phyloP scores from a whole-genome alignment of 164 flowering plant species.

The Santalum album region DNA sequence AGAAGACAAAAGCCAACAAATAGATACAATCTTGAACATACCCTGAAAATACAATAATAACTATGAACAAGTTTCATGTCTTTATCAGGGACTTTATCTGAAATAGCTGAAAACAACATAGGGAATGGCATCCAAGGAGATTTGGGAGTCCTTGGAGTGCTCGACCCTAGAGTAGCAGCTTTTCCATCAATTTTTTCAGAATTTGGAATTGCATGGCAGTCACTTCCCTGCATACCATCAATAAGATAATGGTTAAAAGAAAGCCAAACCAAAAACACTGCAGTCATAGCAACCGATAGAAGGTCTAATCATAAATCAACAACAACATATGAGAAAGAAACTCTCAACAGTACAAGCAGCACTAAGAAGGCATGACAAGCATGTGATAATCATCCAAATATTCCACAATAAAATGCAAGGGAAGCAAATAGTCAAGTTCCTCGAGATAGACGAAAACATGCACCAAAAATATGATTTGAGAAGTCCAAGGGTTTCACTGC shows the following conservation, averaged over 20 bases:
- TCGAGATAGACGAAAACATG: too few species aligned
- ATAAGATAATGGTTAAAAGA: background rate
- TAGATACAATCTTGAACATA: conserved; percentile 12
- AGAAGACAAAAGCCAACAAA: background rate
- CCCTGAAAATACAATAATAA: conserved; percentile 52
- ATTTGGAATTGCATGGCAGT: conserved; percentile 8
- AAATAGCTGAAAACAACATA: conserved; percentile 63
- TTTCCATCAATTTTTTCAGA: conserved; percentile 16
- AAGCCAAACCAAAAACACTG: background rate
- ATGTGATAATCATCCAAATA: too few species aligned
- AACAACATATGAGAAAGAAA: background rate
- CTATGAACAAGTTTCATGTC: conserved; percentile 40
- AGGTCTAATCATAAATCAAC: too few species aligned
- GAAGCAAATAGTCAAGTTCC: too few species aligned
- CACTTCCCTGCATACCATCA: conserved; percentile 15
- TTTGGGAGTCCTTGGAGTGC: conserved; percentile 38
- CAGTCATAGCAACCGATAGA: background rate
- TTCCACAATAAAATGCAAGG: too few species aligned
- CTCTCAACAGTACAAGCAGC: background rate
- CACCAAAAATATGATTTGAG: too few species aligned
- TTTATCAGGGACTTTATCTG: conserved; percentile 32
- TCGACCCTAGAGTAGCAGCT: conserved; percentile 15
- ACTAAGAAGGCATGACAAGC: too few species aligned
- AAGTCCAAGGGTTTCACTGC: too few species aligned
- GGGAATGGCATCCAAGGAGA: conserved; percentile 96